Conservation (phyloP, 2,329 filamentous ascomycete genomes). For the Purpureocillium lavendulum region DNA sequence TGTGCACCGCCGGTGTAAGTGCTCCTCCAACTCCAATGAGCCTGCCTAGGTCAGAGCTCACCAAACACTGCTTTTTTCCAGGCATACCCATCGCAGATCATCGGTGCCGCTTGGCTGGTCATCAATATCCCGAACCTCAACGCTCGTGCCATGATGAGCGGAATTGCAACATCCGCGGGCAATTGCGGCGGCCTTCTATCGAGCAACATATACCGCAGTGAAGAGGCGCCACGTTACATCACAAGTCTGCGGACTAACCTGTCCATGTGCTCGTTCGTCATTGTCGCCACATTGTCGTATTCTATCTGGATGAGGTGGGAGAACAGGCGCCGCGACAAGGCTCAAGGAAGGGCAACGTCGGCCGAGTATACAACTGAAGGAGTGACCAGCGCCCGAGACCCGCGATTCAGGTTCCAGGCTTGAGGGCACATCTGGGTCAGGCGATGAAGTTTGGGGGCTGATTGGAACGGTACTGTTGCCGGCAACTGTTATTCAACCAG, state of each 20-base stretch:
- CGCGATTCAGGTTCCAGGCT: too few species aligned
- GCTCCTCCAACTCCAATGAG: too few species aligned
- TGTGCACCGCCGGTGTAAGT: conserved; percentile 1
- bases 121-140: conserved; percentile 6
- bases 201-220: conserved; percentile 3
- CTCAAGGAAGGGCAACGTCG: too few species aligned
- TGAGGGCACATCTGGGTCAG: too few species aligned
- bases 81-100: conserved; percentile 4
- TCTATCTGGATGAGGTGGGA: conserved; percentile 6
- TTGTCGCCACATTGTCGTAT: conserved; percentile 1
- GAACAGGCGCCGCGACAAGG: conserved; percentile 1
- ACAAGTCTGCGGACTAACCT: conserved; percentile 4
- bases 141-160: conserved; percentile 3
- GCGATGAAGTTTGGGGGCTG: too few species aligned
- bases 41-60: too few species aligned
- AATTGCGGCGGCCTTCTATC: conserved; percentile 4
- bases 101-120: conserved; percentile 4
- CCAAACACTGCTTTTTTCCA: too few species aligned
- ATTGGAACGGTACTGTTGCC: too few species aligned
- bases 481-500: too few species aligned
- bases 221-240: conserved; percentile 5
- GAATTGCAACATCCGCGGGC: conserved; percentile 1
- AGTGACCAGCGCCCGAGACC: too few species aligned
- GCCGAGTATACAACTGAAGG: too few species aligned
- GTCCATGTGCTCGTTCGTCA: conserved; percentile 1